Percentiles rank a stretch among this genome's conserved stretches.
phyloP scores from a whole-genome alignment of 805 yeast species.

The Maudiozyma pseudohumilis region DNA sequence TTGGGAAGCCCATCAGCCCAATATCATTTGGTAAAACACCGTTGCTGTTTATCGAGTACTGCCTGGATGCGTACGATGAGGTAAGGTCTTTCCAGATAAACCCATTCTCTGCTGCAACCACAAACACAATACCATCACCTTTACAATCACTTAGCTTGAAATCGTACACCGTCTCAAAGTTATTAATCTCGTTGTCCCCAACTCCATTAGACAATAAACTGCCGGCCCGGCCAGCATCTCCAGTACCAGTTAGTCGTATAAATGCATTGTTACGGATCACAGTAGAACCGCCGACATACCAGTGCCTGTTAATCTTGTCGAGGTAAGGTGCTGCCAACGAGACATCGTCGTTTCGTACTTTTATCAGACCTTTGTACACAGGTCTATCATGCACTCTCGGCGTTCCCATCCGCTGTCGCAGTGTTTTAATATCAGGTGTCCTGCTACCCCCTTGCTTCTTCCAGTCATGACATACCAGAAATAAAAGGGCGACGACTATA shows the following conservation, averaged over 20 bases:
- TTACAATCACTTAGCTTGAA: slow-evolving; percentile 9
- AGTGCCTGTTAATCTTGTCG: slow-evolving; percentile 21
- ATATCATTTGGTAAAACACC: slow-evolving; percentile 18
- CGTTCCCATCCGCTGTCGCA: background rate
- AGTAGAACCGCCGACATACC: slow-evolving; percentile 25
- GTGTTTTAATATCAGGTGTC: background rate
- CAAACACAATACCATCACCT: slow-evolving; percentile 25
- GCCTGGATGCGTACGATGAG: slow-evolving; percentile 22
- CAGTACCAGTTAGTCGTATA: slow-evolving; percentile 15
- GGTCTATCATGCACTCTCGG: slow-evolving; percentile 4
- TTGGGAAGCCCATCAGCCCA: slow-evolving; percentile 26
- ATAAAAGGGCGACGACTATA: slow-evolving; percentile 2
- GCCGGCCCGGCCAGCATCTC: slow-evolving; percentile 13
- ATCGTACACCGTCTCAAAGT: slow-evolving; percentile 20
- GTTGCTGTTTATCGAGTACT: slow-evolving; percentile 22
- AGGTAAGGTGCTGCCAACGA: slow-evolving; percentile 22
- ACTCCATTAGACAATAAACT: slow-evolving; percentile 24
- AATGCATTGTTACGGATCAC: slow-evolving; percentile 22
- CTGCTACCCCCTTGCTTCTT: too few relatives aligned
- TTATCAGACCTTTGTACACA: slow-evolving; percentile 4
- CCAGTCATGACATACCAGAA: slow-evolving; percentile 2
- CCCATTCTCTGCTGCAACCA: slow-evolving; percentile 23
- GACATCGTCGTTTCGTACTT: slow-evolving; percentile 18
- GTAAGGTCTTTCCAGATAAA: slow-evolving; percentile 17
- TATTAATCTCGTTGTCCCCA: slow-evolving; percentile 27